Percentiles rank a stretch among this genome's conserved stretches.
Evolutionary conservation across 2,329 filamentous ascomycete genomes (phyloP).

Genomic region (Neopestalotiopsis rosae): DNA sequence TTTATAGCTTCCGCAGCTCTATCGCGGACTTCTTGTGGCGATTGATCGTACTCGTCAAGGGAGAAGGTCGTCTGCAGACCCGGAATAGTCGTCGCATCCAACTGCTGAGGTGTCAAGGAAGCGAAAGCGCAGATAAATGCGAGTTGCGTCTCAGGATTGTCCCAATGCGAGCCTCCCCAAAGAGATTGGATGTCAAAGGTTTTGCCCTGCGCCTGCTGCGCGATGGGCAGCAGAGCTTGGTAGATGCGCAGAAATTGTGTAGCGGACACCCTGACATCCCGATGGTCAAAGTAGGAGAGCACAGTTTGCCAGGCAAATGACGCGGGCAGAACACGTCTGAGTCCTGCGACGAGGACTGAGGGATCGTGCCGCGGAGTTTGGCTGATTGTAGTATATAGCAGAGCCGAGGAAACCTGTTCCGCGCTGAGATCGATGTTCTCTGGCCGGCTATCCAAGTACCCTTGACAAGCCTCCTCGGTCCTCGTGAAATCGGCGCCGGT

Average conservation of each 20-base stretch:
- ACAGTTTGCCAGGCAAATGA: conserved; percentile 75
- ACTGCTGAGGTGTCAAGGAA: conserved; percentile 73
- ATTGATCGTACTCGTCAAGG: conserved; percentile 58
- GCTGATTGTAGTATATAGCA: conserved; percentile 71
- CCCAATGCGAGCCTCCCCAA: conserved; percentile 86
- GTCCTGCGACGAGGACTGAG: conserved; percentile 62
- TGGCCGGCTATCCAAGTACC: conserved; percentile 58
- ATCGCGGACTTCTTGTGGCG: conserved; percentile 54
- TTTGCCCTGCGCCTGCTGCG: conserved; percentile 52
- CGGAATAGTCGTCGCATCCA: conserved; percentile 86
- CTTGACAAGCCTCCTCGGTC: conserved; percentile 70
- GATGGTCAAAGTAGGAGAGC: conserved; percentile 80
- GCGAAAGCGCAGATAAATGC: conserved; percentile 93
- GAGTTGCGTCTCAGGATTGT: conserved; percentile 83
- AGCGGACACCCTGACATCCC: conserved; percentile 75
- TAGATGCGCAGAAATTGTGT: conserved; percentile 84
- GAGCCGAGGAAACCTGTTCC: conserved; percentile 79
- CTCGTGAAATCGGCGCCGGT: conserved; percentile 77
- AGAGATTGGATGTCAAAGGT: conserved; percentile 83
- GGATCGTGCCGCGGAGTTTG: conserved; percentile 60
- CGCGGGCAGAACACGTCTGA: conserved; percentile 66
- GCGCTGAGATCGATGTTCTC: conserved; percentile 71
- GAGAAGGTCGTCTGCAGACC: conserved; percentile 80
- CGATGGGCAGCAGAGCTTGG: conserved; percentile 76
- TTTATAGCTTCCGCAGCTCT: conserved; percentile 69